Evolutionary conservation across 805 yeast species (phyloP).

Genomic region (Ogataea pignaliae): DNA sequence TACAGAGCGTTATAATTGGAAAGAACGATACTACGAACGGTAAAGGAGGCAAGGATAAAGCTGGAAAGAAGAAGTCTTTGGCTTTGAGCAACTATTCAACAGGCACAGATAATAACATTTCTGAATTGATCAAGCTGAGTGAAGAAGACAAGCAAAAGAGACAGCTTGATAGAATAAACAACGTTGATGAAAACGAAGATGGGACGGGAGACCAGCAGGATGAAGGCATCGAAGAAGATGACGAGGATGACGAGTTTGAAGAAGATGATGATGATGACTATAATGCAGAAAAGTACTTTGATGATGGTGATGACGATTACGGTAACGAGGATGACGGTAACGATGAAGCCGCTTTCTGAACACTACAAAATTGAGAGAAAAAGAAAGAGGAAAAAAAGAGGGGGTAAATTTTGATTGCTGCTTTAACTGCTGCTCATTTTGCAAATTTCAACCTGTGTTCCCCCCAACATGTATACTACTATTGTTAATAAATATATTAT

Average conservation of each 20-base stretch:
- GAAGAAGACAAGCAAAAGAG: slow-evolving; percentile 28
- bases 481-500: too few species aligned
- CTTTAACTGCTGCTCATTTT: too few species aligned
- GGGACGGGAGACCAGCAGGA: slow-evolving; percentile 36
- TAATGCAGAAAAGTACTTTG: slow-evolving; percentile 76
- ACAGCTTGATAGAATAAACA: slow-evolving; percentile 30
- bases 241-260: slow-evolving; percentile 63
- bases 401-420: too few species aligned
- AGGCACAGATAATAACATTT: slow-evolving; percentile 35
- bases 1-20: slow-evolving; percentile 67
- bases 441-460: too few species aligned
- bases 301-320: slow-evolving; percentile 61
- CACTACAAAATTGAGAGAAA: too few species aligned
- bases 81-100: slow-evolving; percentile 36
- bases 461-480: too few species aligned
- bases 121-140: slow-evolving; percentile 21
- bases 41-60: slow-evolving; percentile 27
- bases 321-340: slow-evolving; percentile 57
- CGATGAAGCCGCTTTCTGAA: slow-evolving; percentile 65
- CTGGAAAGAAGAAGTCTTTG: slow-evolving; percentile 46
- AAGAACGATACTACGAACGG: slow-evolving; percentile 14
- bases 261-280: slow-evolving; percentile 77
- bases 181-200: slow-evolving; percentile 36
- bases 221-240: slow-evolving; percentile 47
- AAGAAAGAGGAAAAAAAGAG: too few species aligned